phyloP scores from a whole-genome alignment of 805 yeast species.

The Saturnispora bothae region DNA sequence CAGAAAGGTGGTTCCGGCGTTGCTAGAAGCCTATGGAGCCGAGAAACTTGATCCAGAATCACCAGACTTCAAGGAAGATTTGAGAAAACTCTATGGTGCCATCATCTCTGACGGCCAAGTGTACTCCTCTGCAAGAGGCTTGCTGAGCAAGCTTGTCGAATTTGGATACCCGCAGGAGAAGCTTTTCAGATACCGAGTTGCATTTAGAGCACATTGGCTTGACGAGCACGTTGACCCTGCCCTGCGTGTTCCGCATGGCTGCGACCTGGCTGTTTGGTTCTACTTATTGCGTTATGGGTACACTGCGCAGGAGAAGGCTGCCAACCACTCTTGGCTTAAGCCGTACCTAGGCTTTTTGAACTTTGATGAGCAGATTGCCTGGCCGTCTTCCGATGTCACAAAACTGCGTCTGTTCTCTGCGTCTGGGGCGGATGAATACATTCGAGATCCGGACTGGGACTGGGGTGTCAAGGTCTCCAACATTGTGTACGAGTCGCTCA shows the following conservation, averaged over 20 bases:
- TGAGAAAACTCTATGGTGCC: slow-evolving; percentile 24
- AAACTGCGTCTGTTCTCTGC: slow-evolving; percentile 21
- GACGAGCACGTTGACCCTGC: slow-evolving; percentile 15
- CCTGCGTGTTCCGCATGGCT: slow-evolving; percentile 28
- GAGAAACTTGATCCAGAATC: slow-evolving; percentile 11
- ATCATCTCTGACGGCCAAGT: slow-evolving; percentile 32
- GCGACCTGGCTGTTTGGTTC: slow-evolving; percentile 30
- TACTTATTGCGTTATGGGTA: slow-evolving; percentile 21
- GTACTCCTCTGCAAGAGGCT: slow-evolving; percentile 29
- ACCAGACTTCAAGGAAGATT: slow-evolving; percentile 11
- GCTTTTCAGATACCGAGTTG: slow-evolving; percentile 25
- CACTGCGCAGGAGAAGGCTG: slow-evolving; percentile 20
- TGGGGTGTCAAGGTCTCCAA: slow-evolving; percentile 29
- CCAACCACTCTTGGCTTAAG: slow-evolving; percentile 19
- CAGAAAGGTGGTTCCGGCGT: slow-evolving; percentile 20
- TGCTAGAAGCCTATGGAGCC: slow-evolving; percentile 12
- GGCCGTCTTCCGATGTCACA: slow-evolving; percentile 23
- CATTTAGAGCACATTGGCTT: slow-evolving; percentile 21
- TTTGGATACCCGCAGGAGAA: slow-evolving; percentile 21
- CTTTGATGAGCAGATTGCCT: slow-evolving; percentile 20
- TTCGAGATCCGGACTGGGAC: slow-evolving; percentile 27
- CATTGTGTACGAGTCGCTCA: slow-evolving; percentile 16
- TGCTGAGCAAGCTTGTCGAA: slow-evolving; percentile 22
- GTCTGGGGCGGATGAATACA: slow-evolving; percentile 22
- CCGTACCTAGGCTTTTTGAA: slow-evolving; percentile 26